phyloP scores from a whole-genome alignment of 306 rosid genomes.

The Acacia acuminata region DNA sequence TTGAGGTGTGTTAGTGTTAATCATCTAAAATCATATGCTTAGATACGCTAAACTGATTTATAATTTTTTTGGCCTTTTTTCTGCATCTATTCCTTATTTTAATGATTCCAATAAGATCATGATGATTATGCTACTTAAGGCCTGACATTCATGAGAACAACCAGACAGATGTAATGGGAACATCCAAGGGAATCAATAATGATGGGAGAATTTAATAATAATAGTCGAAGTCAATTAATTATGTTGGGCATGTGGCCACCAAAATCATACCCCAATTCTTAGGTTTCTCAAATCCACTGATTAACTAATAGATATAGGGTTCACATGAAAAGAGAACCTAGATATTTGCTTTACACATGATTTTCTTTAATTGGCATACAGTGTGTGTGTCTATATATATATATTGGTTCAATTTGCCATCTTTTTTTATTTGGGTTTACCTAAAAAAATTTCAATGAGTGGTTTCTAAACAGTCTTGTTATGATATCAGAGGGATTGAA shows the following conservation, averaged over 20 bases:
- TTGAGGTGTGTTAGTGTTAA: background rate
- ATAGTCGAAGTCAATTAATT: background rate
- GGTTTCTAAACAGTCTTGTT: background rate
- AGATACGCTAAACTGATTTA: background rate
- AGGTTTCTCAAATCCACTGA: slow-evolving; percentile 16
- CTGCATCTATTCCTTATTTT: background rate
- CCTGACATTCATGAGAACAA: slow-evolving; percentile 1
- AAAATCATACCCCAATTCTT: background rate
- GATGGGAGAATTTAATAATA: background rate
- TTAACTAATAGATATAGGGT: background rate
- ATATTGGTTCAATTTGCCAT: too few species aligned
- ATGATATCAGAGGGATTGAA: background rate
- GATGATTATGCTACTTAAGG: background rate
- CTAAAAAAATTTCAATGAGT: background rate
- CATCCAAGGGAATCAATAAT: background rate
- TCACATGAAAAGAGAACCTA: background rate
- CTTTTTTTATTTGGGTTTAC: background rate
- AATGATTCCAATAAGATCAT: background rate
- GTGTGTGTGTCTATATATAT: too few species aligned
- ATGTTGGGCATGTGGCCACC: background rate
- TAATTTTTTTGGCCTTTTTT: background rate
- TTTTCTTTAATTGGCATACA: too few species aligned
- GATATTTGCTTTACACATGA: background rate
- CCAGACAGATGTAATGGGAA: background rate
- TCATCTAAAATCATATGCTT: background rate